phyloP scores from a whole-genome alignment of 352 stramenopile species.

The Pythium biforme region DNA sequence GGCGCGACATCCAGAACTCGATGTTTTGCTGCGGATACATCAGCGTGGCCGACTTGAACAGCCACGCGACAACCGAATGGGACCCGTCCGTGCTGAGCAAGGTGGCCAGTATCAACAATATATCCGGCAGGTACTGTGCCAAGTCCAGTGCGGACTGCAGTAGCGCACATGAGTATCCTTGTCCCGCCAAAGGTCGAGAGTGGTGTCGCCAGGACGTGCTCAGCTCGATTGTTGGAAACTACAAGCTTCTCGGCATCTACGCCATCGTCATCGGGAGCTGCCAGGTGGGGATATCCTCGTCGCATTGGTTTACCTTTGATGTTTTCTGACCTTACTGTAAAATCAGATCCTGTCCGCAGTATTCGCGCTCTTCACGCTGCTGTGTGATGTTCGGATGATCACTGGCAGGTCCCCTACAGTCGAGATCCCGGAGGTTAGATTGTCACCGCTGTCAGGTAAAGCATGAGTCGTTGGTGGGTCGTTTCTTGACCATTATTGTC shows the following conservation, averaged over 20 bases:
- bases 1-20: constrained; percentile 44
- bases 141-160: constrained; percentile 28
- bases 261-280: constrained; percentile 40
- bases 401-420: constrained; percentile 34
- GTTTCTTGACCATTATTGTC: not conserved
- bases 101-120: constrained; percentile 38
- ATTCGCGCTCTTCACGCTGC: constrained; percentile 54
- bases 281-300: constrained; percentile 11
- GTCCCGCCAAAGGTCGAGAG: constrained; percentile 32
- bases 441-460: constrained; percentile 8
- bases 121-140: constrained; percentile 42
- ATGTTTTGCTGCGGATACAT: constrained; percentile 62
- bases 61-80: constrained; percentile 29
- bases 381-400: constrained; percentile 58
- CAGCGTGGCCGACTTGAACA: constrained; percentile 26
- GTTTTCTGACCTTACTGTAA: not conserved
- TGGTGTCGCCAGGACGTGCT: constrained; percentile 61
- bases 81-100: constrained; percentile 32
- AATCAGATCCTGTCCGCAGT: constrained; percentile 40
- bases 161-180: constrained; percentile 20
- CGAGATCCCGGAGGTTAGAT: constrained; percentile 31
- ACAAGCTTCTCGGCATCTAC: constrained; percentile 44
- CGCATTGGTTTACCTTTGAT: not conserved
- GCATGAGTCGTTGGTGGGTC: not conserved
- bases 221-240: constrained; percentile 42